Evolutionary conservation across 805 yeast species (phyloP), one percentile per base, ranked within the genome.

Genomic region (Schizosaccharomyces cryophilus): DNA sequence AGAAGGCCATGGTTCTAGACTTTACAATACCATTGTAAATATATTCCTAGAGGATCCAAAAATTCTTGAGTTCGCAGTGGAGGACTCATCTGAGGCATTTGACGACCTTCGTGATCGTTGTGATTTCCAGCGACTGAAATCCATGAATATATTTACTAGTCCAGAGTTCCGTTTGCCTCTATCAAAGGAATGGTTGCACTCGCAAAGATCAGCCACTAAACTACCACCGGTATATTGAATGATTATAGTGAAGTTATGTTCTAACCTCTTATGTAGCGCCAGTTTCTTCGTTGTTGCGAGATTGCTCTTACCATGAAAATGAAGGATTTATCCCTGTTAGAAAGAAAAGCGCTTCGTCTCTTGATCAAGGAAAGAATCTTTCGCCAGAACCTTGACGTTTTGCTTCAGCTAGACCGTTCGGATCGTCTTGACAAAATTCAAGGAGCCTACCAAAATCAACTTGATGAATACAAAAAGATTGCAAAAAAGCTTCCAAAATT

Each of bases 61-160:
- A 1, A 80, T 88, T 29, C 71, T 73, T 42, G 95, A 89, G 66
- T 77, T 93, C 48, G 87, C 90, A 0, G 87, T 93, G 3, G 97
- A 93, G 69, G 98, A 93, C 69, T 97, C 97, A 2, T 85, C 84
- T 67, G 96, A 88, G 68, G 80, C 81, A 42, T 90, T 93, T 72
- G 98, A 93, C 68, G 94, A 86, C 67, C 73, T 93, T 65, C 77
- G 98, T 62, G 96, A 93, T 69, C 74, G 90, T 40, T 78, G 82
- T 64, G 97, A 93, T 67, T 73, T 87, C 65, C 71, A 73, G 62
- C 72, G 82, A 65, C 69, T 83, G 40, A 69, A 71, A 45, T 66
- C 69, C 56, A 55, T 61, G n/a, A 63, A 63, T 7, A 42, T 62
- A 2, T 60, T 61, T 40, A 51, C 60, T 17, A 64, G 63, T 26